These are phyloP conservation scores for Arthrobotrys pseudoclavata DNA, from an alignment of 2,329 filamentous ascomycete species.

Conservation along the genomic window DNA sequence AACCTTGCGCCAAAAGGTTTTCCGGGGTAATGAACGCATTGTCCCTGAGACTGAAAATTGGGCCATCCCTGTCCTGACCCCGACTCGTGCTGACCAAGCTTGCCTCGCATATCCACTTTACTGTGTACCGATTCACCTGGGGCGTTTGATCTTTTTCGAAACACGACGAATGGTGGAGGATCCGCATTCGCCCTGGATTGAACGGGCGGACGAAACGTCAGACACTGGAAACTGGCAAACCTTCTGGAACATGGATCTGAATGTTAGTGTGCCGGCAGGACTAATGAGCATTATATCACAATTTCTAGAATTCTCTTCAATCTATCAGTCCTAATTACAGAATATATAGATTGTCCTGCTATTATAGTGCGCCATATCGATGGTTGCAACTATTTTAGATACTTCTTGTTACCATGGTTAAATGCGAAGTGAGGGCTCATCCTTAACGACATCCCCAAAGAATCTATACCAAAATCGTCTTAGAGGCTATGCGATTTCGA, in stretches of 20 bases:
- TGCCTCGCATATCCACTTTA: background rate
- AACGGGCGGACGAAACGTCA: background rate
- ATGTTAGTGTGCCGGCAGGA: background rate
- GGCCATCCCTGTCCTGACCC: constrained; percentile 8
- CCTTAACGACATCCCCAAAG: constrained; percentile 10
- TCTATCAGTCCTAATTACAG: too few relatives aligned
- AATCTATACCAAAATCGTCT: constrained; percentile 3
- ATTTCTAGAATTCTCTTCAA: background rate
- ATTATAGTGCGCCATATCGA: background rate
- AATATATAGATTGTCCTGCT: too few relatives aligned
- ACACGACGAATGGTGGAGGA: constrained; percentile 11
- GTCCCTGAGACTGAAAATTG: constrained; percentile 35
- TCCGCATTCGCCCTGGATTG: background rate
- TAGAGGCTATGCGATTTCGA: constrained; percentile 25
- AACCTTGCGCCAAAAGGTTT: constrained; percentile 3
- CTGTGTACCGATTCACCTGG: background rate
- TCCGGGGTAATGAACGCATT: constrained; percentile 22
- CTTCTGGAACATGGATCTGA: background rate
- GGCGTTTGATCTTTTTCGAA: constrained; percentile 9
- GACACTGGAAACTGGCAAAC: background rate
- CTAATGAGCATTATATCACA: background rate
- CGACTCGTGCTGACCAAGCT: background rate
- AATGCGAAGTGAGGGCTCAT: background rate
- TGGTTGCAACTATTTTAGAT: background rate
- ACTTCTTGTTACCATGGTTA: background rate